Evolutionary conservation across 2,329 filamentous ascomycete species (phyloP).

Genomic region (Hymenoscyphus fructigenus): DNA sequence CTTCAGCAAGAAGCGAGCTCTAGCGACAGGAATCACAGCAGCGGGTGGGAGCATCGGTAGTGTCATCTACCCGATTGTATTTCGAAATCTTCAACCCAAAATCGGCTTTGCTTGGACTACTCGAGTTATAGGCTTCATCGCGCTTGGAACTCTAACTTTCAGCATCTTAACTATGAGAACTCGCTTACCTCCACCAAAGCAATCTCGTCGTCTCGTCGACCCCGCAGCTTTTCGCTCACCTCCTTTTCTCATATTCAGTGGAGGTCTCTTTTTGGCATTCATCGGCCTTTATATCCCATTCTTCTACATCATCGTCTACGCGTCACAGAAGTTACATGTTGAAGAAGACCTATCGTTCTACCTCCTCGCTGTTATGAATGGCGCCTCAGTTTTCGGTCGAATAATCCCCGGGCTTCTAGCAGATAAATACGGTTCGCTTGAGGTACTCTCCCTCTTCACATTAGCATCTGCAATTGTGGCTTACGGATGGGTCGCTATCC

Average conservation of each 20-base stretch:
- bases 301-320: conserved; percentile 43
- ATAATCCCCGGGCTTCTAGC: conserved; percentile 51
- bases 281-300: conserved; percentile 55
- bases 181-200: conserved; percentile 38
- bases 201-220: conserved; percentile 51
- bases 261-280: conserved; percentile 47
- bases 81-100: conserved; percentile 55
- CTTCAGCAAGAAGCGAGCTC: conserved; percentile 27
- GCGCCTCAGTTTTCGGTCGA: conserved; percentile 48
- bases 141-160: conserved; percentile 45
- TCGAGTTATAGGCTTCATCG: conserved; percentile 59
- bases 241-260: conserved; percentile 45
- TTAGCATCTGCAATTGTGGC: conserved; percentile 39
- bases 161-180: conserved; percentile 47
- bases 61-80: conserved; percentile 61
- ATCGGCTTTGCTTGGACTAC: conserved; percentile 67
- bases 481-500: conserved; percentile 46
- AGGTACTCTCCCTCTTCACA: conserved; percentile 48
- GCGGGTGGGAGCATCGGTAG: conserved; percentile 39
- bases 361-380: conserved; percentile 17
- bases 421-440: conserved; percentile 51
- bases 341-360: conserved; percentile 15
- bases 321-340: conserved; percentile 1
- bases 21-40: conserved; percentile 30
- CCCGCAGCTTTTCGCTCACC: conserved; percentile 50